phyloP scores from a whole-genome alignment of 441 rosid species.

The Sinapis alba region DNA sequence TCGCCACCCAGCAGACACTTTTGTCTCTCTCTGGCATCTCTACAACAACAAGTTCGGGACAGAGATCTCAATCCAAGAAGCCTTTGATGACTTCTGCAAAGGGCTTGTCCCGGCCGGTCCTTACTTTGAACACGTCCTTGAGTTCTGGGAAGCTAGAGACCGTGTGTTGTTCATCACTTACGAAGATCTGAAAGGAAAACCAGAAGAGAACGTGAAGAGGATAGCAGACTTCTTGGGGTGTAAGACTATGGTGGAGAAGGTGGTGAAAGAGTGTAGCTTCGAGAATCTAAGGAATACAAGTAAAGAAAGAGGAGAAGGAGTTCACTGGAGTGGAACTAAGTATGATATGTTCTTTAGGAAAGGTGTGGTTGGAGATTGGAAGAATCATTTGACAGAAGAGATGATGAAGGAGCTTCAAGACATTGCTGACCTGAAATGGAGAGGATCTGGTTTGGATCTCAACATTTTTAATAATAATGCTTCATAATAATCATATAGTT shows the following conservation, averaged over 20 bases:
- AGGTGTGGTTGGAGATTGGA: slow-evolving; percentile 43
- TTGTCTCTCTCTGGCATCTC: slow-evolving; percentile 52
- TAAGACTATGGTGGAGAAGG: slow-evolving; percentile 34
- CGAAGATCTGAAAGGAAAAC: slow-evolving; percentile 41
- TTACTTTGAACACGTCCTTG: slow-evolving; percentile 43
- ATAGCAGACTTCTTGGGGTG: slow-evolving; percentile 44
- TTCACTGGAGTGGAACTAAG: slow-evolving; percentile 37
- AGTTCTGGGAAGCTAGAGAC: slow-evolving; percentile 44
- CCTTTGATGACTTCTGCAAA: slow-evolving; percentile 38
- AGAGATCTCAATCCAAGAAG: slow-evolving; percentile 34
- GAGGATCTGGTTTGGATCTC: slow-evolving; percentile 33
- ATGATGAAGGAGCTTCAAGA: slow-evolving; percentile 40
- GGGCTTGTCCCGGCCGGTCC: slow-evolving; percentile 45
- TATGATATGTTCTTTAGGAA: slow-evolving; percentile 36
- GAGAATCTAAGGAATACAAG: slow-evolving; percentile 38
- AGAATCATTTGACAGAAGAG: slow-evolving; percentile 38
- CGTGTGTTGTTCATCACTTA: slow-evolving; percentile 40
- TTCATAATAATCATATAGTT: slow-evolving; percentile 10
- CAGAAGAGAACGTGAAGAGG: slow-evolving; percentile 28
- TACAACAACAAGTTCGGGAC: slow-evolving; percentile 40
- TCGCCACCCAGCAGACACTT: slow-evolving; percentile 48
- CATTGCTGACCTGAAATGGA: slow-evolving; percentile 28
- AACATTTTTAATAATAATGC: slow-evolving; percentile 14
- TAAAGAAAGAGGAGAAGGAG: slow-evolving; percentile 32
- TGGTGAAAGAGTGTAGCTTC: slow-evolving; percentile 42